Conservation (phyloP, 2,329 filamentous ascomycete genomes). For the Fusarium sp. region DNA sequence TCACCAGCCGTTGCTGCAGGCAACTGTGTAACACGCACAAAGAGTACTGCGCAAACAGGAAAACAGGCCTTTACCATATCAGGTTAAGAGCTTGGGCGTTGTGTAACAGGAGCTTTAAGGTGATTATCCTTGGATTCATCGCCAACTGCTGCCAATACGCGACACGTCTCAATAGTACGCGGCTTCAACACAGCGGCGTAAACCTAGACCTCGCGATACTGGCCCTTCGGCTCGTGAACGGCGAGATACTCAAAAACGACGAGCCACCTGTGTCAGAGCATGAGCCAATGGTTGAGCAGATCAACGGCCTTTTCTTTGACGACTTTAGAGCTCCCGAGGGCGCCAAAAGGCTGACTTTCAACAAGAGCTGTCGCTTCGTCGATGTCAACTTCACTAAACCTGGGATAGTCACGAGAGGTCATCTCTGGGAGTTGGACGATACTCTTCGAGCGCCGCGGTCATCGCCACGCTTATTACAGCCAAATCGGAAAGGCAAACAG, state of each 20-base stretch:
- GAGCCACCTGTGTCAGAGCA: neutral
- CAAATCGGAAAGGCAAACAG: constrained; percentile 6
- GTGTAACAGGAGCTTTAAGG: too few relatives aligned
- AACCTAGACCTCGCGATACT: constrained; percentile 43
- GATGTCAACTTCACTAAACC: constrained; percentile 18
- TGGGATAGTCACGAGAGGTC: constrained; percentile 36
- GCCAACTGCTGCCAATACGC: constrained; percentile 48
- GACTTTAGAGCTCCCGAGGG: constrained; percentile 27
- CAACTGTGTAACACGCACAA: too few relatives aligned
- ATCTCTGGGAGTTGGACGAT: constrained; percentile 39
- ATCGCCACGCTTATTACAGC: neutral
- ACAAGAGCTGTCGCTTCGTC: constrained; percentile 41
- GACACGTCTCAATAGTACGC: constrained; percentile 31
- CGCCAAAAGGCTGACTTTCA: constrained; percentile 32
- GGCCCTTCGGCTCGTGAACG: constrained; percentile 44
- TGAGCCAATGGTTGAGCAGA: constrained; percentile 8
- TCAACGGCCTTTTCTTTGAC: constrained; percentile 30
- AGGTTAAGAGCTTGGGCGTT: too few relatives aligned
- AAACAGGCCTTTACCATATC: too few relatives aligned
- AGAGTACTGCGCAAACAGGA: too few relatives aligned
- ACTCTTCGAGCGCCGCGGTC: constrained; percentile 27
- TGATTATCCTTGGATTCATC: too few relatives aligned
- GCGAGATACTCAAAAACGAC: constrained; percentile 48
- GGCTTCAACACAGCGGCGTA: constrained; percentile 7
- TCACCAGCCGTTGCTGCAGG: too few relatives aligned